These are phyloP conservation scores for Epicoccum nigrum DNA, from an alignment of 2,329 filamentous ascomycete species.

Conservation along the genomic window DNA sequence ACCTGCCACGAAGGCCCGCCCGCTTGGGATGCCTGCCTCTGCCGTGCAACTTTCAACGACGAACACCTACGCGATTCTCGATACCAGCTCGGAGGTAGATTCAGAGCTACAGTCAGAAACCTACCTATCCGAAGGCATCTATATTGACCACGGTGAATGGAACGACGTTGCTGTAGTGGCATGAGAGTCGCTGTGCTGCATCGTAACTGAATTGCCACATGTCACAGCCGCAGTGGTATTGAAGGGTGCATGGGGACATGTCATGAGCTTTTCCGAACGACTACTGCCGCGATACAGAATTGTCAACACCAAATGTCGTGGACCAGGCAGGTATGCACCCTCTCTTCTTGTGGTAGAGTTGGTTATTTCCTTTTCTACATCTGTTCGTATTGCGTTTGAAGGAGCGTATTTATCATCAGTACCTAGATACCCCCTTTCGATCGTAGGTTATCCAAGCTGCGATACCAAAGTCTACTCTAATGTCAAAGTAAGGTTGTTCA, in stretches of 20 bases:
- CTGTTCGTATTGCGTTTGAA: not conserved
- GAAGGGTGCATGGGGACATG: too few relatives aligned
- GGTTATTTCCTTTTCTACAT: not conserved
- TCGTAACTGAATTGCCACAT: too few relatives aligned
- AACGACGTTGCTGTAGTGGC: slow-evolving; percentile 20
- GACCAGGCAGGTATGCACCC: too few relatives aligned
- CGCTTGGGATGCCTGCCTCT: slow-evolving; percentile 10
- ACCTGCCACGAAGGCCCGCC: slow-evolving; percentile 16
- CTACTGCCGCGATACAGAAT: too few relatives aligned
- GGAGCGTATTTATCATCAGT: slow-evolving; percentile 1
- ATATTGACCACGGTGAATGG: slow-evolving; percentile 28
- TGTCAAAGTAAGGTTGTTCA: too few relatives aligned
- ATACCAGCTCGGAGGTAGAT: slow-evolving; percentile 32
- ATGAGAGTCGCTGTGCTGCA: too few relatives aligned
- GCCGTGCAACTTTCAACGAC: slow-evolving; percentile 30
- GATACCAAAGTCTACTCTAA: too few relatives aligned
- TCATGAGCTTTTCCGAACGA: too few relatives aligned
- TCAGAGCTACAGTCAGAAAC: slow-evolving; percentile 37
- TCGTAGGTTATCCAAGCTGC: too few relatives aligned
- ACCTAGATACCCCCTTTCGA: slow-evolving; percentile 3
- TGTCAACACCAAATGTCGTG: too few relatives aligned
- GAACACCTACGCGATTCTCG: slow-evolving; percentile 42
- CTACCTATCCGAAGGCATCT: slow-evolving; percentile 29
- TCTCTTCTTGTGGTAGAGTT: not conserved
- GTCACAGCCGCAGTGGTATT: too few relatives aligned